A percentile compares a stretch with the other conserved stretches of the same genome.
Conservation (phyloP, 176 grass and related monocot species). For the Hyparrhenia diplandra region DNA sequence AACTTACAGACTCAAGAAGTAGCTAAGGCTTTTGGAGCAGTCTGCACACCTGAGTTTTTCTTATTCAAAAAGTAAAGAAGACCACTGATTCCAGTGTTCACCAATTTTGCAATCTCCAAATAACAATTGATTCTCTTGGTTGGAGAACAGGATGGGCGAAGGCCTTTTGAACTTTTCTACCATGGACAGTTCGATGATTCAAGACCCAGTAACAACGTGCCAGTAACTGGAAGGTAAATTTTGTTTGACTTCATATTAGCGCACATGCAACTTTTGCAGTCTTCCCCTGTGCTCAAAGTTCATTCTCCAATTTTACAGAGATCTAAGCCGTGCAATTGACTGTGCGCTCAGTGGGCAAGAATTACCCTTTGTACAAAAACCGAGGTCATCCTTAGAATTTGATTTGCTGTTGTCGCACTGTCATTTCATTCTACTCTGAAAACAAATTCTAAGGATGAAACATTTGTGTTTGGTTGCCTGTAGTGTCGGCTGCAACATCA, state of each 20-base stretch:
- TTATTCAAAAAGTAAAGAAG: constrained; percentile 79
- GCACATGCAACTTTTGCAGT: background rate
- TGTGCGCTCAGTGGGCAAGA: constrained; percentile 78
- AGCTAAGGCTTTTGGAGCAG: constrained; percentile 77
- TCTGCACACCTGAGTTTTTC: constrained; percentile 90
- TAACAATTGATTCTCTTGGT: background rate
- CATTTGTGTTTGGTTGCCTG: background rate
- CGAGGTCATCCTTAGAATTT: constrained; percentile 38
- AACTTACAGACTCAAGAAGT: constrained; percentile 77
- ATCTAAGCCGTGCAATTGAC: constrained; percentile 79
- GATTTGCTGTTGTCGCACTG: background rate
- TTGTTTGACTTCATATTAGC: background rate
- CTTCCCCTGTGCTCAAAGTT: background rate
- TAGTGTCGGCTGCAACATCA: constrained; percentile 96
- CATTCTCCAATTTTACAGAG: constrained; percentile 34
- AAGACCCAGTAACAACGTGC: constrained; percentile 73
- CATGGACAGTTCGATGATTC: constrained; percentile 95
- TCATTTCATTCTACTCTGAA: background rate
- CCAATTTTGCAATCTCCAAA: background rate
- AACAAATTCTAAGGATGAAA: too few relatives aligned
- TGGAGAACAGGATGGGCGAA: constrained; percentile 57
- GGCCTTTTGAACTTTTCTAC: constrained; percentile 86
- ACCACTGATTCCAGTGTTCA: background rate
- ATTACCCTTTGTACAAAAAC: constrained; percentile 44
- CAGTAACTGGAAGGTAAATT: constrained; percentile 72